These are phyloP conservation scores for cucumber (Cucumis sativus) DNA, from an alignment of 306 rosid genomes.

Conservation along the genomic window Cucumber_9930_V3 NC_026656.2:5107001-5107500, in stretches of 20 bases:
- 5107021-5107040: constrained; percentile 72
- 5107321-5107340: constrained; percentile 89
- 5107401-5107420: constrained; percentile 16
- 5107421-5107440: constrained; percentile 14
- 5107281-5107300: constrained; percentile 75
- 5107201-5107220: too few relatives aligned
- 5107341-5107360: constrained; percentile 80
- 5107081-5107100: background rate
- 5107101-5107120: constrained; percentile 22
- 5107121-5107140: constrained; percentile 93
- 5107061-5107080: too few relatives aligned
- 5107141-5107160: constrained; percentile 82
- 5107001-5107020: constrained; percentile 61
- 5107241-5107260: background rate
- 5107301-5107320: constrained; percentile 98
- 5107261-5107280: background rate
- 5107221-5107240: background rate
- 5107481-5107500: constrained; percentile 13
- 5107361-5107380: constrained; percentile 67
- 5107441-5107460: constrained; percentile 15
- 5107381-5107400: constrained; percentile 2
- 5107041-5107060: background rate
- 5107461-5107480: constrained; percentile 26
- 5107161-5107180: constrained; percentile 87
- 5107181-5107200: constrained; percentile 68